Percentiles rank a stretch among this genome's conserved stretches.
phyloP scores from a whole-genome alignment of 202 grass and related monocot species.

The Zoysia matrella region DNA sequence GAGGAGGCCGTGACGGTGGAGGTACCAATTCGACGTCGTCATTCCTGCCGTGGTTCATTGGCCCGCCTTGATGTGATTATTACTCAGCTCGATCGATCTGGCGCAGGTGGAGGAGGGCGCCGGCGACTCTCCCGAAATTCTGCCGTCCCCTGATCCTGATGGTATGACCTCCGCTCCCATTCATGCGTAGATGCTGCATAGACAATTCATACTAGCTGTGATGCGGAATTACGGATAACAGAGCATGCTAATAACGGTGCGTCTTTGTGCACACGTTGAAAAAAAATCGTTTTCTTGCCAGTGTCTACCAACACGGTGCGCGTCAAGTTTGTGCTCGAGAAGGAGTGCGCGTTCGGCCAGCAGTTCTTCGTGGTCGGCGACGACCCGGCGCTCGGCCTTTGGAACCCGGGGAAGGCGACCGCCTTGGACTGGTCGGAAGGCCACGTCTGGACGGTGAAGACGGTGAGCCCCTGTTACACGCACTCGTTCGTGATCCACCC shows the following conservation, averaged over 20 bases:
- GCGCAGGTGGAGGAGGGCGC: slow-evolving; percentile 28
- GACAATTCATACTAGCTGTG: no score
- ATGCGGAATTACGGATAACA: no score
- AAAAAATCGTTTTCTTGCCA: not conserved
- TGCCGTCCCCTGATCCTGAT: not conserved
- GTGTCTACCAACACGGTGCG: slow-evolving; percentile 35
- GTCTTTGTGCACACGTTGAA: not conserved
- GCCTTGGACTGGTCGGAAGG: slow-evolving; percentile 69
- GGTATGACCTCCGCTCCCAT: slow-evolving; percentile 27
- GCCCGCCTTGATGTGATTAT: not conserved
- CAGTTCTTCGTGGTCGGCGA: slow-evolving; percentile 66
- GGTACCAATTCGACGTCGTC: not conserved
- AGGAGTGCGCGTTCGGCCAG: slow-evolving; percentile 69
- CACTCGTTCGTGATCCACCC: not conserved
- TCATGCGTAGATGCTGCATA: not conserved
- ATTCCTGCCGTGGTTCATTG: not conserved
- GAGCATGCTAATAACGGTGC: not conserved
- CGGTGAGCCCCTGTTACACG: not conserved
- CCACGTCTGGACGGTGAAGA: slow-evolving; percentile 67
- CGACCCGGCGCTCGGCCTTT: slow-evolving; percentile 52
- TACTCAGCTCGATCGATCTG: not conserved
- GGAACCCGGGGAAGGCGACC: slow-evolving; percentile 63
- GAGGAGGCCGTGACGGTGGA: slow-evolving; percentile 16
- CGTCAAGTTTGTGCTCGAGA: slow-evolving; percentile 79
- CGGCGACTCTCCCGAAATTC: not conserved